A percentile compares a stretch with the other conserved stretches of the same genome.
Conservation (phyloP, 1,284 basidiomycete species). For the Apiotrichum gracile region DNA sequence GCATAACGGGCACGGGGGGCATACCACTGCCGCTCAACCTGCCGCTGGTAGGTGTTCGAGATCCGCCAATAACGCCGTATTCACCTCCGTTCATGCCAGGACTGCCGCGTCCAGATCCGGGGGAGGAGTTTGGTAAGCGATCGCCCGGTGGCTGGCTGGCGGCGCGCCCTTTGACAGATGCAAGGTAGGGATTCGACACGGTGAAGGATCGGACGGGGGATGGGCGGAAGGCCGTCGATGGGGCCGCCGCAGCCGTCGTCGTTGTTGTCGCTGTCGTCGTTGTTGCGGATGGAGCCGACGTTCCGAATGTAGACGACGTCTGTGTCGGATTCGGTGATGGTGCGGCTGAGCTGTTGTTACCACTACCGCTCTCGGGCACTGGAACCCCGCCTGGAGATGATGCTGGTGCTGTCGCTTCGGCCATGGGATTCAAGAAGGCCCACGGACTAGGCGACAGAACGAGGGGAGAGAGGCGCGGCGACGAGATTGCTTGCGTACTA, state of each 20-base stretch:
- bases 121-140: conserved; percentile 28
- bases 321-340: neutral
- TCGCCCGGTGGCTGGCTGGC: conserved; percentile 39
- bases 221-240: conserved; percentile 6
- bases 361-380: neutral
- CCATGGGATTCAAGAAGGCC: conserved; percentile 4
- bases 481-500: neutral
- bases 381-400: neutral
- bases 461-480: neutral
- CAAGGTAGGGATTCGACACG: conserved; percentile 18
- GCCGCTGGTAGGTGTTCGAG: conserved; percentile 24
- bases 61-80: conserved; percentile 43
- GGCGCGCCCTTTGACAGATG: conserved; percentile 28
- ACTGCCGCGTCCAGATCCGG: conserved; percentile 32
- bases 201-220: conserved; percentile 18
- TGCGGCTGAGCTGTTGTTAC: neutral
- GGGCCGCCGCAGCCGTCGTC: neutral
- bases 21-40: conserved; percentile 2
- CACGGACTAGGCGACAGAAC: conserved; percentile 1
- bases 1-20: conserved; percentile 14
- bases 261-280: neutral
- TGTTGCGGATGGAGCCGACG: no score
- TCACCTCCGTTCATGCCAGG: conserved; percentile 20
- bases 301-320: conserved; percentile 9
- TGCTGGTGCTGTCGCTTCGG: conserved; percentile 6